Percentiles rank a stretch among this genome's conserved stretches.
Conservation (phyloP, 2,329 filamentous ascomycete species). For the Akanthomyces uredinophilus region DNA sequence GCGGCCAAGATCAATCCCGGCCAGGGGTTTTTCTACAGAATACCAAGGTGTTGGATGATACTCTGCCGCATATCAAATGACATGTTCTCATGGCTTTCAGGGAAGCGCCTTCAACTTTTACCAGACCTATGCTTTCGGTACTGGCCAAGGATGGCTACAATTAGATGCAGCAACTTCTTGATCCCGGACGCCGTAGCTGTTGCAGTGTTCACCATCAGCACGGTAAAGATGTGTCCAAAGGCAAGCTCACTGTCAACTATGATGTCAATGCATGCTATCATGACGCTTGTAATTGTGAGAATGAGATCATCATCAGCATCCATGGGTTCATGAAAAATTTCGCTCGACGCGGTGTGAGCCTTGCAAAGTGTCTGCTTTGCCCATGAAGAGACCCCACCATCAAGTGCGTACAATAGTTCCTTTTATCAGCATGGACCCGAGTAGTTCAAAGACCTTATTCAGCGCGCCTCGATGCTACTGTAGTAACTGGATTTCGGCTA, state of each 20-base stretch:
- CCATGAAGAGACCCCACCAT: too few species aligned
- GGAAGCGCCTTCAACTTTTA: conserved; percentile 14
- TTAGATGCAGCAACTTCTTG: conserved; percentile 11
- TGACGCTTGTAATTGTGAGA: conserved; percentile 12
- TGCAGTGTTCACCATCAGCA: conserved; percentile 12
- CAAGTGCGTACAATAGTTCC: too few species aligned
- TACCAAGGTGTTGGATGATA: background rate
- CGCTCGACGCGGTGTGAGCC: too few species aligned
- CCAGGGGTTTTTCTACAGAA: background rate
- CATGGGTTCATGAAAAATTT: too few species aligned
- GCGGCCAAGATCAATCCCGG: background rate
- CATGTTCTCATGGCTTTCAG: conserved; percentile 15
- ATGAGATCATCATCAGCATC: background rate
- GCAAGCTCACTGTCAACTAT: conserved; percentile 14
- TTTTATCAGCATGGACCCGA: too few species aligned
- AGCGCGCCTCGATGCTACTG: too few species aligned
- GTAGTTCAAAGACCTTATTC: too few species aligned
- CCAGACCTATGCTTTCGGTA: conserved; percentile 12
- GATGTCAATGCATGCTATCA: conserved; percentile 13
- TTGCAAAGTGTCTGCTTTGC: too few species aligned
- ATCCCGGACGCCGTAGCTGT: conserved; percentile 13
- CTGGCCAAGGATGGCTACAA: conserved; percentile 11
- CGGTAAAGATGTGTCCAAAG: conserved; percentile 15
- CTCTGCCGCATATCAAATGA: conserved; percentile 9
- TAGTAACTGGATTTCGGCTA: too few species aligned